Evolutionary conservation across 495 filamentous ascomycete species (phyloP), one percentile per base, ranked within the genome.

Genomic region (Aspergillus ostianus): DNA sequence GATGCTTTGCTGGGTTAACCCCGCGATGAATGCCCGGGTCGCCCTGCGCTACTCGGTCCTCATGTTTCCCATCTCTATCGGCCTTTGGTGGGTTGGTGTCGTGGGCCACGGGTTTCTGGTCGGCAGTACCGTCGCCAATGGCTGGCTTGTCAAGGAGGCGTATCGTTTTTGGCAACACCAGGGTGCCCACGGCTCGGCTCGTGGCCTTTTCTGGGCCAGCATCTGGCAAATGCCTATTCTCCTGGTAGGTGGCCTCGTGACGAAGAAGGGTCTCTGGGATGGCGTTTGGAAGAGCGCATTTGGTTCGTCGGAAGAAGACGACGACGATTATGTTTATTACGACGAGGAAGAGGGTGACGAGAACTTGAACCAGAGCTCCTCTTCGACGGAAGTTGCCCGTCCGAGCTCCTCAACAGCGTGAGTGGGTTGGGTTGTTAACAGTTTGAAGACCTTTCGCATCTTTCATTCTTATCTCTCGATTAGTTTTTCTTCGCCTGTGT

Each of bases 151-250:
- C 15, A 81, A 85, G 44, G 87, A 96, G 72, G 92, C 95, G 1
- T 85, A 89, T 67, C 79, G 79, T 53, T 97, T 98, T 73, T 96
- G 89, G 86, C 80, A 84, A 57, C 76, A 85, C 30, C 84, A 91
- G 58, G 94, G 93, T 15, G 80, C 84, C 48, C 85, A 89, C 62
- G 95, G 95, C 6, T 89, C 79, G 47, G 95, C 95, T 7, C 85
- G 91, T 48, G 88, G 87, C 6, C 68, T 98, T 57, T 98, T 98
- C 74, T 98, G 94, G 94, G 91, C 94, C 0, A 95, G 91, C 73
- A 92, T 98, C 23, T 98, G 94, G 94, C 92, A 97, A 77, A 67
- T 98, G 44, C 94, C 94, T 0, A 90, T 90, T 48, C 82, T 97
- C 21, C 85, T 98, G 79, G 90, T 96, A 58, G 77, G 97, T 58